Evolutionary conservation across 306 rosid species (phyloP).

Genomic region (Cicer chorassanicum): DNA sequence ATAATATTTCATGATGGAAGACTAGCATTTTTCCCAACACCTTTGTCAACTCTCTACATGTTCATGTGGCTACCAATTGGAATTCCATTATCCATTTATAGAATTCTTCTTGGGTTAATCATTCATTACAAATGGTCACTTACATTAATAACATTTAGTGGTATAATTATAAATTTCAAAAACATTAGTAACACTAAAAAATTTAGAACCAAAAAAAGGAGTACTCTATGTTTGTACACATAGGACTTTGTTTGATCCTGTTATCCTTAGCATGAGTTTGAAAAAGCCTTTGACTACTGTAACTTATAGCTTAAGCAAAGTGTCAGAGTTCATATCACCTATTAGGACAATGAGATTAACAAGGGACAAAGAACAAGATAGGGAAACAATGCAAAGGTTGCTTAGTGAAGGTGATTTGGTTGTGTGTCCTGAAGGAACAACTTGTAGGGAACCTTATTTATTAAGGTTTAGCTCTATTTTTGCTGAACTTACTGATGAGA

Average conservation of each 20-base stretch:
- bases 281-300: conserved; percentile 64
- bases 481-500: conserved; percentile 64
- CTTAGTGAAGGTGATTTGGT: conserved; percentile 60
- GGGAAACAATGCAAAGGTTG: conserved; percentile 50
- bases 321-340: conserved; percentile 61
- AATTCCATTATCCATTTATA: conserved; percentile 51
- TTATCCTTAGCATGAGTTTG: conserved; percentile 59
- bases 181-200: background rate
- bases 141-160: background rate
- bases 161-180: background rate
- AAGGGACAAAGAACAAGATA: conserved; percentile 61
- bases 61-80: conserved; percentile 65
- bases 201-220: conserved; percentile 47
- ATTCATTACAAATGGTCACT: conserved; percentile 1
- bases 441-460: conserved; percentile 77
- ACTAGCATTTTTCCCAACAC: conserved; percentile 79
- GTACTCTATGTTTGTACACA: conserved; percentile 79
- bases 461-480: conserved; percentile 79
- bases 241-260: conserved; percentile 82
- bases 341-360: conserved; percentile 58
- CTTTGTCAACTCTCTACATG: conserved; percentile 66
- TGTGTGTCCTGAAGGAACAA: conserved; percentile 86
- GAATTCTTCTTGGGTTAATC: conserved; percentile 40
- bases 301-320: conserved; percentile 63
- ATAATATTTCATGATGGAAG: conserved; percentile 84